A percentile compares a stretch with the other conserved stretches of the same genome.
phyloP scores from a whole-genome alignment of 768 basidiomycete species.

The Gloeostereum incarnatum region DNA sequence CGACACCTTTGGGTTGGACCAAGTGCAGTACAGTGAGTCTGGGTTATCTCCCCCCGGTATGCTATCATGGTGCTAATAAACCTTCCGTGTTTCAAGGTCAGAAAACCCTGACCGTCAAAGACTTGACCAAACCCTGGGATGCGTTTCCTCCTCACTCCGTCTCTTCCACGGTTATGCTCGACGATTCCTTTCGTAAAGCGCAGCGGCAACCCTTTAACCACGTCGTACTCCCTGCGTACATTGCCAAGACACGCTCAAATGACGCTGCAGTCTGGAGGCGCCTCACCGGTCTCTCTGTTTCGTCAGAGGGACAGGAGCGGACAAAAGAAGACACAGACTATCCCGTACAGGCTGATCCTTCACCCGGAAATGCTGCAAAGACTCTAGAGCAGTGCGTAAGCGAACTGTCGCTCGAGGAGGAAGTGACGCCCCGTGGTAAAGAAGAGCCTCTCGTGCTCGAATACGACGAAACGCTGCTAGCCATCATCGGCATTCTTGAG shows the following conservation, averaged over 20 bases:
- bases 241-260: slow-evolving; percentile 26
- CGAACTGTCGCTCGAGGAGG: not conserved
- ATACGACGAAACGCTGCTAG: slow-evolving; percentile 51
- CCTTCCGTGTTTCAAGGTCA: slow-evolving; percentile 17
- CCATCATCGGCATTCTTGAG: slow-evolving; percentile 60
- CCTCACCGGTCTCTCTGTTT: slow-evolving; percentile 1
- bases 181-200: slow-evolving; percentile 48
- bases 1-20: slow-evolving; percentile 39
- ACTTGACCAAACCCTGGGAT: slow-evolving; percentile 62
- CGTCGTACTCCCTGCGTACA: slow-evolving; percentile 67
- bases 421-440: slow-evolving; percentile 1
- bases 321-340: slow-evolving; percentile 4
- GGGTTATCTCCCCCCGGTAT: not conserved
- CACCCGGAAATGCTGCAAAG: too few species aligned
- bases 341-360: too few species aligned
- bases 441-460: slow-evolving; percentile 2
- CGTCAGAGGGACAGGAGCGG: slow-evolving; percentile 14
- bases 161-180: slow-evolving; percentile 36
- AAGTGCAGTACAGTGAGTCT: slow-evolving; percentile 36
- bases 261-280: slow-evolving; percentile 6
- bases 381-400: too few species aligned
- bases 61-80: not conserved
- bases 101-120: slow-evolving; percentile 59
- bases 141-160: slow-evolving; percentile 30
- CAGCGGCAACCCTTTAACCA: slow-evolving; percentile 77